Evolutionary conservation across 768 basidiomycete genomes (phyloP), one percentile per base, ranked within the genome.

Genomic region (Amanita thiersii): DNA sequence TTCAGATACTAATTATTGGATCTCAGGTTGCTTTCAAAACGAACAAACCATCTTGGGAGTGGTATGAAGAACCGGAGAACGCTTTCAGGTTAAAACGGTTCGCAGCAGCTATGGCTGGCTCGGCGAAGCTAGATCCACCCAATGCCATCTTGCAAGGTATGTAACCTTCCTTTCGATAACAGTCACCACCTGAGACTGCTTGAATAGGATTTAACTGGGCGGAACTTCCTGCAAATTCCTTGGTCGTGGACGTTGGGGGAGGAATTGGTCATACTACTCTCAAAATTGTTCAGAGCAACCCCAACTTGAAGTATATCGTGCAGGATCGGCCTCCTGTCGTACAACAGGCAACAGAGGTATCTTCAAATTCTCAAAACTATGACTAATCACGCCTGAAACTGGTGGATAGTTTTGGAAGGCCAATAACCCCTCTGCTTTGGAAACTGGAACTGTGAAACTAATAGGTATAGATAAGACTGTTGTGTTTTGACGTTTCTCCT

Each of bases 161-260:
- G 47, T 30, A 9, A 9, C 14, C 29, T 9, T 14, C 29, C 29
- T 21, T 19, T 10, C 33, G 31, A 28, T 24, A 11, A 20, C 18
- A 7, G 38, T 17, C 10, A 24, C 17, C 15, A 14, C 10, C 14
- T 36, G 9, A 24, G 4, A n/a, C 29, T n/a, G 11, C 5, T 9
- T 26, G n/a, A n/a, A 25, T 40, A 61, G 60, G 46, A 1, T 50
- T 51, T 21, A 50, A 56, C 20, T 60, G 58, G 60, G 46, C 43
- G 10, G 37, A 48, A 2, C 43, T 61, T 6, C 44, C 53, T 1
- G 17, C 40, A 26, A 50, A 44, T 5, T 43, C 52, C 3, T 29
- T 55, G 17, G 47, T 62, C 18, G 56, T 62, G 14, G 60, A 62
- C 39, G 59, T 62, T 6, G 59, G 54, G 0, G 59, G 58, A 5